Base-by-base conservation (phyloP, 306 rosid species). In the Inga leiocalycina region DNA sequence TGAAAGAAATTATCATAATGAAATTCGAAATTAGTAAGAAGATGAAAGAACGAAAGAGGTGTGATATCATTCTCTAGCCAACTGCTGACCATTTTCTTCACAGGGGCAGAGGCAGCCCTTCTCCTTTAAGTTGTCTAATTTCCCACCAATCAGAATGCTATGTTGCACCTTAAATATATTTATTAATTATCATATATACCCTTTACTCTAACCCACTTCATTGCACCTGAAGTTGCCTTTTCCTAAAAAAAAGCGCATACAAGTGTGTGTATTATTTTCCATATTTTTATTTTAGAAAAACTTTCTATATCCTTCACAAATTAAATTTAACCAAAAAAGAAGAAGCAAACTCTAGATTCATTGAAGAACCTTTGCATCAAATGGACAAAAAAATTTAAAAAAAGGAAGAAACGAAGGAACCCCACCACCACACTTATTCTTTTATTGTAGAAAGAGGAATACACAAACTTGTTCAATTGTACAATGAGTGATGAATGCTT, bases 1-100 rank as follows among this genome's bases (percentile, higher is more conserved):
- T 2, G 54, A 49, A 13, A 13, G 54, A 49, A 49, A 52, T 16
- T 51, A 51, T 51, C 22, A 54, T 54, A 6, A 54, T 54, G 61
- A 1, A 8, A 48, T 13, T 48, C 54, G 3, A 15, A 48, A 16
- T 51, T 16, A 51, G 19, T 3, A 51, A 51, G 59, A 52, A 52
- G n/a, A 52, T 4, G 65, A 57, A 57, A 22, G 27, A 30, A 10
- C 71, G 41, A 75, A 27, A 59, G 69, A 76, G 84, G 83, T 81
- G 74, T 73, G 45, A 77, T 51, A 82, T 83, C 82, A 82, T 82
- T 79, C 74, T 83, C 89, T 80, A n/a, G 72, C 74, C 76, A 43
- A 37, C 76, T 51, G 15, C 68, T 51, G 35, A 30, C 44, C 51
- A 74, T 75, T 81, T 80, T 72, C 79, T 88, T 81, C 82, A 20